Base-by-base conservation (phyloP, 2,329 filamentous ascomycete genomes). In the Beauveria australis region DNA sequence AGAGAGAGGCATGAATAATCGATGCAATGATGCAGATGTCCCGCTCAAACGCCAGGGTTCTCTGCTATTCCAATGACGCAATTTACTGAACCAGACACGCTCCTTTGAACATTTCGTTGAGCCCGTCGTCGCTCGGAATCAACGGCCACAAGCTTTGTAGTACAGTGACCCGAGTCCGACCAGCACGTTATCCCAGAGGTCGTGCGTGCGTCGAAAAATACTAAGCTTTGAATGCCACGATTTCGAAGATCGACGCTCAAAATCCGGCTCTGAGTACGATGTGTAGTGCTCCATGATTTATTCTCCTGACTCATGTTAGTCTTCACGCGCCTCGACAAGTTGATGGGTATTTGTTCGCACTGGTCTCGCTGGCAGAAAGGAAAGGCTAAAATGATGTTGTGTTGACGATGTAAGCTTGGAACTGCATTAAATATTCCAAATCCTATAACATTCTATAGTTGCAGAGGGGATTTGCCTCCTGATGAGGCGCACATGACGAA, bases 121-220 rank as follows among this genome's bases (percentile, higher is more conserved):
- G 12, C 10, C 26, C 26, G 7, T 22, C 26, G n/a, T 28, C n/a
- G 7, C 8, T 43, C 22, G 30, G 3, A 10, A 14, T 59, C 28
- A 59, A 6, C 8, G 5, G 3, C 57, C 57, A 16, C 40, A 47
- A 5, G 71, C 63, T 59, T 72, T 75, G 67, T 71, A 74, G 65
- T 75, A 76, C 51, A 68, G 66, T 60, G 68, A 73, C 49, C 74
- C 75, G 47, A 77, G 66, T 44, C 70, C 68, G 59, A 75, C 72
- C 43, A 75, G 68, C n/a, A 77, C 69, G 10, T 68, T 67, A 24
- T 76, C 74, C 74, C 75, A 77, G 24, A 72, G 53, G 60, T 74
- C 68, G 63, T 72, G 68, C n/a, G 72, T 73, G 63, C 67, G 71
- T 56, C 68, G 68, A 67, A 69, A 70, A 41, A 74, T 57, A 44